Evolutionary conservation across 257 asterid genomes (phyloP), one percentile per base, ranked within the genome.

Genomic region (Penstemon barbatus): DNA sequence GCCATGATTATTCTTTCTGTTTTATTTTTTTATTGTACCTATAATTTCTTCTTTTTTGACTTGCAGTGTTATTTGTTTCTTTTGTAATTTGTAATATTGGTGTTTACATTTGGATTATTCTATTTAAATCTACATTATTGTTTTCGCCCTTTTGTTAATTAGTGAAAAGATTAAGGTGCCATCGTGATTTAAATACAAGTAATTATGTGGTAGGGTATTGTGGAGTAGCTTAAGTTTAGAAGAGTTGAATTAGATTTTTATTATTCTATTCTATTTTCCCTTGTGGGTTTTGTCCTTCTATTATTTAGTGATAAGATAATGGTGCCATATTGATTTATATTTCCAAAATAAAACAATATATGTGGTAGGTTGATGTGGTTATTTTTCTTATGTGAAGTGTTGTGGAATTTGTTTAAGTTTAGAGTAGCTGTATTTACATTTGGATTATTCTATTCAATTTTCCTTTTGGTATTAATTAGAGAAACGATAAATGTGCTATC

Each of bases 121-220:
- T n/a, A 54, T 68, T 61, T 37, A 46, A 48, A 68, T 60, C 65
- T 49, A 12, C 38, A 37, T 68, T 42, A 54, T 43, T 42, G 44
- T 15, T 6, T 54, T 58, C 46, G 10, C 25, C 33, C 33, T 73
- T 58, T 6, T 25, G 1, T 25, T 25, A 56, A 45, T 50, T 12
- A 3, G 39, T 59, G 48, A 41, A 42, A 38, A 8, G 37, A 42
- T 46, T 8, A 8, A 43, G 4, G 8, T 10, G 33, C 2, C 33
- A 25, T 13, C 7, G 33, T 8, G 38, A 42, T 39, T 48, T 63
- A 33, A 33, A 42, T 7, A 25, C 0, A 48, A 8, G 39, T 65
- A 7, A 3, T 33, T 57, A 11, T 58, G 12, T 66, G 39, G 7
- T 42, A 62, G 25, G 48, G n/a, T 6, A 25, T 61, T 6, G 8